Percentiles rank a stretch among this genome's conserved stretches.
Evolutionary conservation across 2,329 filamentous ascomycete species (phyloP).

Genomic region (Blumeria hordei): DNA sequence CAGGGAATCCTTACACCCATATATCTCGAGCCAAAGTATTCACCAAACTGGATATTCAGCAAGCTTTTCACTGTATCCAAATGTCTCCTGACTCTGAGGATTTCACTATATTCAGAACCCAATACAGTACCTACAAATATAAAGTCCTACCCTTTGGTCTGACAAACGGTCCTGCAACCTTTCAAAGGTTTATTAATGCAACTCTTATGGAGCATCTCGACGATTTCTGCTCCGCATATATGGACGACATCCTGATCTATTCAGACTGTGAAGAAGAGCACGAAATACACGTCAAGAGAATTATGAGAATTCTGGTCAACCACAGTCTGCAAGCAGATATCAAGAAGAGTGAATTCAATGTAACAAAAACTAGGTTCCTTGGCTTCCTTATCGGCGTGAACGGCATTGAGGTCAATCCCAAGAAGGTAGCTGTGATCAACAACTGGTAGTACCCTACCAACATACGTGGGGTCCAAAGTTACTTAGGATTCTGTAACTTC

Average conservation of each 20-base stretch:
- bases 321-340: not conserved
- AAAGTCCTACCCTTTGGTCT: not conserved
- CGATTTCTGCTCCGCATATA: not conserved
- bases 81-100: not conserved
- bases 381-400: not conserved
- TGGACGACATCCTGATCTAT: slow-evolving; percentile 2
- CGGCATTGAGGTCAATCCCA: not conserved
- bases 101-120: not conserved
- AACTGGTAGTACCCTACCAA: not conserved
- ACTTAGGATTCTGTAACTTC: not conserved
- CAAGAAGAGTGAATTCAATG: not conserved
- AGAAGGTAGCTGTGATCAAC: not conserved
- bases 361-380: not conserved
- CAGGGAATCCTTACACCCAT: too few species aligned
- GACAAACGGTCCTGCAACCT: slow-evolving; percentile 1
- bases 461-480: not conserved
- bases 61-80: slow-evolving; percentile 1
- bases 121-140: not conserved
- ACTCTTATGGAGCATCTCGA: not conserved
- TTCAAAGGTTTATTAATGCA: not conserved
- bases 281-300: not conserved
- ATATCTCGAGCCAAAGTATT: not conserved
- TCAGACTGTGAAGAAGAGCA: not conserved
- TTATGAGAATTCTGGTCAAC: not conserved
- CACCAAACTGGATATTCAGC: not conserved